Percentiles rank a stretch among this genome's conserved stretches.
phyloP scores from a whole-genome alignment of 2,329 filamentous ascomycete genomes.

The Colletotrichum horii region DNA sequence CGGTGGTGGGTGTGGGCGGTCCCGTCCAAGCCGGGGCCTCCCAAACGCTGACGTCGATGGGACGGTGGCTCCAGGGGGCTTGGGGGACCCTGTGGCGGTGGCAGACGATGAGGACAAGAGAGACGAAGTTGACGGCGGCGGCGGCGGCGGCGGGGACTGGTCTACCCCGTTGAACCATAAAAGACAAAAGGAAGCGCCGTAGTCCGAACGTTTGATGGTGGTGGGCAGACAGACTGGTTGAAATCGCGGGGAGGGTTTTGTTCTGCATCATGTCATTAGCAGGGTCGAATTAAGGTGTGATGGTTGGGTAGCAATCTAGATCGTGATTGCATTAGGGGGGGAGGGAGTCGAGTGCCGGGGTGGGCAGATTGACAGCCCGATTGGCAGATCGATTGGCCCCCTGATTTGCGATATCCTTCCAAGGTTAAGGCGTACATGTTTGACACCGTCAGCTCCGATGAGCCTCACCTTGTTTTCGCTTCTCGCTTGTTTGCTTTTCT shows the following conservation, averaged over 20 bases:
- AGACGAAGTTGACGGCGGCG: background rate
- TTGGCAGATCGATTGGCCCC: background rate
- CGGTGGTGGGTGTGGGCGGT: background rate
- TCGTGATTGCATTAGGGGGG: background rate
- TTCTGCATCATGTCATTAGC: background rate
- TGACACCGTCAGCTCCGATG: background rate
- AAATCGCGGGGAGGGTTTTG: background rate
- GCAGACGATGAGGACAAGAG: background rate
- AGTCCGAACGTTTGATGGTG: background rate
- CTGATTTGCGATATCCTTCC: background rate
- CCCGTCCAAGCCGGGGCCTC: background rate
- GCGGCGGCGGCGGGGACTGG: background rate
- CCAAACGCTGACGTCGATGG: background rate
- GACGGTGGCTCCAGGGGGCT: background rate
- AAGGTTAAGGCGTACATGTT: background rate
- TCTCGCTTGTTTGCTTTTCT: background rate
- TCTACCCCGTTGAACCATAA: background rate
- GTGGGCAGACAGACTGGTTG: background rate
- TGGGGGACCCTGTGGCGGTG: background rate
- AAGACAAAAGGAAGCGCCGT: background rate
- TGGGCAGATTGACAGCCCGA: background rate
- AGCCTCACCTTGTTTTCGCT: background rate
- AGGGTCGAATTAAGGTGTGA: background rate
- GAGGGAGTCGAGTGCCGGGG: background rate
- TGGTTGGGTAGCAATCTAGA: background rate